Evolutionary conservation across 2,329 filamentous ascomycete genomes (phyloP).

Genomic region (Delphinella strobiligena): DNA sequence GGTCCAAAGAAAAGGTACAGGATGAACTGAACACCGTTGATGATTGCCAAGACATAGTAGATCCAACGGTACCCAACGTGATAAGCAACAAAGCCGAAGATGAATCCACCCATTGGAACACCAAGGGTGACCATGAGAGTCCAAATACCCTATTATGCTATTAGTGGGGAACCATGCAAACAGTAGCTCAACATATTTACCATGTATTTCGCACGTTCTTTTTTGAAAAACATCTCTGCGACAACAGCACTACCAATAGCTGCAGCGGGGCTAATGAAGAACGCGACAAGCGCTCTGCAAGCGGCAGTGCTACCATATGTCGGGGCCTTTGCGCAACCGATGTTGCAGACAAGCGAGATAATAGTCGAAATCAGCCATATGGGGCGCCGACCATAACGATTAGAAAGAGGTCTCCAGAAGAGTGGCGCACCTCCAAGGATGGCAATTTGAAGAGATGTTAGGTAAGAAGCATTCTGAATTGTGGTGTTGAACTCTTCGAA

Average conservation of each 20-base stretch:
- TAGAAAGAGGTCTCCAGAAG: conserved; percentile 42
- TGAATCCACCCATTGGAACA: conserved; percentile 27
- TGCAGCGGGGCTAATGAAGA: conserved; percentile 43
- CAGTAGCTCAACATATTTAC: too few species aligned
- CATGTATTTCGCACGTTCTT: conserved; percentile 41
- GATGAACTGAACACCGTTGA: conserved; percentile 42
- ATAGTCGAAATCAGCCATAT: conserved; percentile 40
- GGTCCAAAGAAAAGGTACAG: conserved; percentile 43
- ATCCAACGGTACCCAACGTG: conserved; percentile 45
- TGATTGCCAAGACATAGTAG: conserved; percentile 44
- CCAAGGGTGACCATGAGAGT: conserved; percentile 39
- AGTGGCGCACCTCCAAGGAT: conserved; percentile 40
- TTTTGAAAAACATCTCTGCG: conserved; percentile 43
- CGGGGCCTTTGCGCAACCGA: conserved; percentile 39
- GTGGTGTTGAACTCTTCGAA: conserved; percentile 35
- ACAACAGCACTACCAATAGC: conserved; percentile 45
- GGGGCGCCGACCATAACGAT: conserved; percentile 40
- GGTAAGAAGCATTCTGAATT: conserved; percentile 37
- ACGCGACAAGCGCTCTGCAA: conserved; percentile 39
- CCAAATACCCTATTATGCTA: too few species aligned
- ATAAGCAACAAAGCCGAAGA: conserved; percentile 34
- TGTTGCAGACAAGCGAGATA: conserved; percentile 35
- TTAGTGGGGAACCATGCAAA: too few species aligned
- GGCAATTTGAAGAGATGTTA: conserved; percentile 42
- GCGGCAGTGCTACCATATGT: conserved; percentile 37